phyloP scores from a whole-genome alignment of 1,284 basidiomycete genomes.

The Pseudozyma flocculosa region DNA sequence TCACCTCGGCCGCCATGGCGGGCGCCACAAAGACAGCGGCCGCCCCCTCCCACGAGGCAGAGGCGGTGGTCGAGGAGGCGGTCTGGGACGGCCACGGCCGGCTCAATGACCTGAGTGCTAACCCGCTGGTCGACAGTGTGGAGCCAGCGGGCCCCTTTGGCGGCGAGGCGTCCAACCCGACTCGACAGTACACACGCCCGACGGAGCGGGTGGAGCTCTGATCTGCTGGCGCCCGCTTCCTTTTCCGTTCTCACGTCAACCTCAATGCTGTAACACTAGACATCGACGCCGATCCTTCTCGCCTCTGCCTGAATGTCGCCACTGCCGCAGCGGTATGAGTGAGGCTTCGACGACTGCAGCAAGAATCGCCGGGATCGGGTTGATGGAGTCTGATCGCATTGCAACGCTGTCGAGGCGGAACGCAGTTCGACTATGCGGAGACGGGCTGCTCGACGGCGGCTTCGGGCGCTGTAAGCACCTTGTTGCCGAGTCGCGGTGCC shows the following conservation, averaged over 20 bases:
- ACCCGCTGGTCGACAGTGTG: background rate
- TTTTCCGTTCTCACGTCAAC: too few relatives aligned
- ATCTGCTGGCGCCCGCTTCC: background rate
- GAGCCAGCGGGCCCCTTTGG: background rate
- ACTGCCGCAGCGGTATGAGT: too few relatives aligned
- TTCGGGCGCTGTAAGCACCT: constrained; percentile 25
- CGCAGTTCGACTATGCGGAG: background rate
- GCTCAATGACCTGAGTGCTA: too few relatives aligned
- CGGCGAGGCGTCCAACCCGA: background rate
- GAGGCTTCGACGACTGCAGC: too few relatives aligned
- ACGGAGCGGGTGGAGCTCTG: constrained; percentile 1
- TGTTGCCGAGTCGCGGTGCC: constrained; percentile 73
- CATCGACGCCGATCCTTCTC: too few relatives aligned
- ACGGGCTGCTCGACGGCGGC: background rate
- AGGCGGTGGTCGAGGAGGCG: background rate
- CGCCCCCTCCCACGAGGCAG: background rate
- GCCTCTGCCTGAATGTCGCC: too few relatives aligned
- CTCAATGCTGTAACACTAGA: too few relatives aligned
- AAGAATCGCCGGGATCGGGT: too few relatives aligned
- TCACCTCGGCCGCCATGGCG: background rate
- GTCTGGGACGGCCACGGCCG: background rate
- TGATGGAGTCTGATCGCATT: too few relatives aligned
- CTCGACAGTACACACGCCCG: background rate
- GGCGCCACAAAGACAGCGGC: background rate
- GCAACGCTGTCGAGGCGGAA: too few relatives aligned